These are phyloP conservation scores for Solanum commersonii DNA, from an alignment of 257 asterid species.

Conservation along the genomic window DNA sequence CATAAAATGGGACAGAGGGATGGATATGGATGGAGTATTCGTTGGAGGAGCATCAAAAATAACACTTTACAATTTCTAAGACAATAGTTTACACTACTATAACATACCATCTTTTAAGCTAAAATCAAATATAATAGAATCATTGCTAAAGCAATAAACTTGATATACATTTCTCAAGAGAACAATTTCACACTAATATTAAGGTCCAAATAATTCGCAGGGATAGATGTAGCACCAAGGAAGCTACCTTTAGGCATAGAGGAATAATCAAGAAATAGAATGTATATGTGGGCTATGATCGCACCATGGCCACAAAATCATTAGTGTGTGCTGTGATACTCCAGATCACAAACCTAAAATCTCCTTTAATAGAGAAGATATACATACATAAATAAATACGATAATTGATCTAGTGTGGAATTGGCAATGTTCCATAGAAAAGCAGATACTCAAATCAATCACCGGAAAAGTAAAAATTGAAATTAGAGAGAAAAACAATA, in stretches of 20 bases:
- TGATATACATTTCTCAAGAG: not conserved
- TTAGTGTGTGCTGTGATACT: not conserved
- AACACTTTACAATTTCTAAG: not conserved
- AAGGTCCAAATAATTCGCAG: not conserved
- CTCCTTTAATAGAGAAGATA: not conserved
- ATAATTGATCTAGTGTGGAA: not conserved
- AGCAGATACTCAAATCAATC: not conserved
- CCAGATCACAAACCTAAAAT: not conserved
- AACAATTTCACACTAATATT: not conserved
- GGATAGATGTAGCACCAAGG: not conserved
- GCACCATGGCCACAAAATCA: not conserved
- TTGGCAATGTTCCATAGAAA: not conserved
- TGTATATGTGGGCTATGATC: not conserved
- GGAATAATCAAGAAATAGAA: not conserved
- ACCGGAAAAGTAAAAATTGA: not conserved
- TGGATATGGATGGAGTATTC: not conserved
- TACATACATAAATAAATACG: not conserved
- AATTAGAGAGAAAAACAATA: conserved; percentile 1
- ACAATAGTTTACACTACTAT: too few relatives aligned
- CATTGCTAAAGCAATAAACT: not conserved
- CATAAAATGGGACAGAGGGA: not conserved
- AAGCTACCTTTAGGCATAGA: too few relatives aligned
- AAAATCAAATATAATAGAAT: not conserved
- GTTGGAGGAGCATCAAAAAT: not conserved
- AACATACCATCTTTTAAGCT: not conserved